These are phyloP conservation scores for Pulveroboletus sp. DNA, from an alignment of 1,284 basidiomycete genomes.

Conservation along the genomic window DNA sequence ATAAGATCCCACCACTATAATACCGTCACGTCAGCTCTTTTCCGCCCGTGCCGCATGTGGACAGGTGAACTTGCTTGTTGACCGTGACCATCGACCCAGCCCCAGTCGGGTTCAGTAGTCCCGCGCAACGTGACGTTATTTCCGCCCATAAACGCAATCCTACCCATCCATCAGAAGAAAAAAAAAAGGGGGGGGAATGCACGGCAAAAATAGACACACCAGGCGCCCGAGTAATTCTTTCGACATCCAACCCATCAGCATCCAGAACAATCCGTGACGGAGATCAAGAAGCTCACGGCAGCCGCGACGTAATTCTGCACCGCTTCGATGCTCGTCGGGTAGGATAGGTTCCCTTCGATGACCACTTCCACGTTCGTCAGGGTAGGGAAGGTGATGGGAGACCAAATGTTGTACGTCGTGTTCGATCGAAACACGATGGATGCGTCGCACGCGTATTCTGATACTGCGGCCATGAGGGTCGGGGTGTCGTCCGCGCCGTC, in stretches of 20 bases:
- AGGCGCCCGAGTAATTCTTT: slow-evolving; percentile 50
- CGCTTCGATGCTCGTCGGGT: slow-evolving; percentile 52
- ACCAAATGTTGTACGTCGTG: slow-evolving; percentile 59
- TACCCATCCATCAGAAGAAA: not conserved
- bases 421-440: slow-evolving; percentile 60
- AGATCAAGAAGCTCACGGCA: not conserved
- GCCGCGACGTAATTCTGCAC: slow-evolving; percentile 41
- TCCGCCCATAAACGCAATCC: slow-evolving; percentile 56
- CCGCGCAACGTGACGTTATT: slow-evolving; percentile 60
- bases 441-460: slow-evolving; percentile 44
- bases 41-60: not conserved
- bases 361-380: slow-evolving; percentile 57
- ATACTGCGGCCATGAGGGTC: slow-evolving; percentile 44
- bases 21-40: not conserved
- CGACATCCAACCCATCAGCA: not conserved
- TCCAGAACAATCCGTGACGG: no score
- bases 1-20: slow-evolving; percentile 60
- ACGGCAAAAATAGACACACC: not conserved
- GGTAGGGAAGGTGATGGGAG: slow-evolving; percentile 52
- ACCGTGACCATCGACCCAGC: slow-evolving; percentile 63
- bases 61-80: slow-evolving; percentile 44
- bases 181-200: no score
- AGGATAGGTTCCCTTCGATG: slow-evolving; percentile 60
- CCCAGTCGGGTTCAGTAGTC: slow-evolving; percentile 53
- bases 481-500: slow-evolving; percentile 54